These are phyloP conservation scores for Pseudogymnoascus sp. DNA, from an alignment of 2,329 filamentous ascomycete species.

Conservation along the genomic window DNA sequence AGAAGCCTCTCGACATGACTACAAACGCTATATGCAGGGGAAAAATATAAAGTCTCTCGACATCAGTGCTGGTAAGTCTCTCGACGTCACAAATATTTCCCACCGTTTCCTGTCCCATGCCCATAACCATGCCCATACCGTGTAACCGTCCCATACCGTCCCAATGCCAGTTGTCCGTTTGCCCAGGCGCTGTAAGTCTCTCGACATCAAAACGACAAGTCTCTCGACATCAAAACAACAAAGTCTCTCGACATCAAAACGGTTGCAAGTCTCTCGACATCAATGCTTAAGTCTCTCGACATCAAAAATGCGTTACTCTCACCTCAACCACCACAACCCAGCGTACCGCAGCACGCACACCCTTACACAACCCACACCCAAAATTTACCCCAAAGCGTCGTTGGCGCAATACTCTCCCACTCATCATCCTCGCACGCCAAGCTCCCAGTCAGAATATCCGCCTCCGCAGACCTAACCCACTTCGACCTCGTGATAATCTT, in stretches of 20 bases:
- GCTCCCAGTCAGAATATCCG: conserved; percentile 36
- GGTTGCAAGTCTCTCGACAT: conserved; percentile 1
- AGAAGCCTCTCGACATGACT: conserved; percentile 3
- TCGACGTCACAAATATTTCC: conserved; percentile 8
- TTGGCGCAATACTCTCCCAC: conserved; percentile 28
- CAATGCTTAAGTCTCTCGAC: conserved; percentile 1
- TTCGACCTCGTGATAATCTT: conserved; percentile 37
- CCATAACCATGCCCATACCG: neutral
- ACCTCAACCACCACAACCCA: neutral
- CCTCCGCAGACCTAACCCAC: conserved; percentile 32
- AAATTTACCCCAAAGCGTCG: conserved; percentile 25
- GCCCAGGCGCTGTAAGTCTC: neutral
- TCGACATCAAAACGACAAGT: neutral
- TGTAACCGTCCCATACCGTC: neutral
- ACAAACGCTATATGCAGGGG: conserved; percentile 3
- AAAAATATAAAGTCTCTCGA: conserved; percentile 5
- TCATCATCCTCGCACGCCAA: conserved; percentile 28
- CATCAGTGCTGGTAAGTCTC: conserved; percentile 7
- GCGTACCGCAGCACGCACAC: neutral
- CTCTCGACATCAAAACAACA: conserved; percentile 8
- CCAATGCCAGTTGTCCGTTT: conserved; percentile 1
- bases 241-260: conserved; percentile 9
- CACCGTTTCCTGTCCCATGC: neutral
- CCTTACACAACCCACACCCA: conserved; percentile 19
- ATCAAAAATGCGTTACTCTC: neutral